Percentiles rank a stretch among this genome's conserved stretches.
Evolutionary conservation across 371 early-diverging fungal genomes (phyloP).

Genomic region (Mortierella sp.): DNA sequence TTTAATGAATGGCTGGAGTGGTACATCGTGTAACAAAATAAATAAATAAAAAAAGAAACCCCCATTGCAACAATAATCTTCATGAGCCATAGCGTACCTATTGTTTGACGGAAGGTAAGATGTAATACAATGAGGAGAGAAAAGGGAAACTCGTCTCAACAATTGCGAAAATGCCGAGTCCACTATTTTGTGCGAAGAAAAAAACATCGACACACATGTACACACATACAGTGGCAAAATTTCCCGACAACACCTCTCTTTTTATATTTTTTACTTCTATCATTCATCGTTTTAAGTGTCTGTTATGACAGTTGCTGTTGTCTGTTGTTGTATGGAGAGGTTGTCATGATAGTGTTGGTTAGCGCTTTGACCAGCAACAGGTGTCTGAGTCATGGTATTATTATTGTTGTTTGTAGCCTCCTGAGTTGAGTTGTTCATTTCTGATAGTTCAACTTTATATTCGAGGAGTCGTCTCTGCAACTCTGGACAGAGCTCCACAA

Average conservation of each 20-base stretch:
- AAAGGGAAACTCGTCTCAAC: too few relatives aligned
- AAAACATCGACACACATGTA: too few relatives aligned
- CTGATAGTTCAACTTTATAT: slow-evolving; percentile 44
- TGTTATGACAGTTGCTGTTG: slow-evolving; percentile 28
- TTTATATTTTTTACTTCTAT: slow-evolving; percentile 1
- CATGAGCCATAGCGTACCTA: too few relatives aligned
- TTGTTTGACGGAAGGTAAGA: too few relatives aligned
- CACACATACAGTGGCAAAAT: too few relatives aligned
- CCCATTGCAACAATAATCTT: too few relatives aligned
- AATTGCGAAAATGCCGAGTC: too few relatives aligned
- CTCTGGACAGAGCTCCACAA: slow-evolving; percentile 51
- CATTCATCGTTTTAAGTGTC: slow-evolving; percentile 5
- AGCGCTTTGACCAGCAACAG: slow-evolving; percentile 3
- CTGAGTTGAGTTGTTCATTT: slow-evolving; percentile 35
- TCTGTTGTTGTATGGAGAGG: slow-evolving; percentile 16
- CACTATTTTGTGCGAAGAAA: too few relatives aligned
- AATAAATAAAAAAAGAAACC: too few relatives aligned
- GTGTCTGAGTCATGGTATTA: not conserved
- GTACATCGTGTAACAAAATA: too few relatives aligned
- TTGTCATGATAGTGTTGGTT: slow-evolving; percentile 7
- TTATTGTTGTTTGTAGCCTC: not conserved
- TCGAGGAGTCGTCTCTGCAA: slow-evolving; percentile 44
- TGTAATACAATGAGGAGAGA: too few relatives aligned
- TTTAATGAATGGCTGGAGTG: too few relatives aligned
- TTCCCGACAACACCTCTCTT: not conserved